phyloP scores from a whole-genome alignment of 805 yeast species.

The Saccharomycopsis selenospora region DNA sequence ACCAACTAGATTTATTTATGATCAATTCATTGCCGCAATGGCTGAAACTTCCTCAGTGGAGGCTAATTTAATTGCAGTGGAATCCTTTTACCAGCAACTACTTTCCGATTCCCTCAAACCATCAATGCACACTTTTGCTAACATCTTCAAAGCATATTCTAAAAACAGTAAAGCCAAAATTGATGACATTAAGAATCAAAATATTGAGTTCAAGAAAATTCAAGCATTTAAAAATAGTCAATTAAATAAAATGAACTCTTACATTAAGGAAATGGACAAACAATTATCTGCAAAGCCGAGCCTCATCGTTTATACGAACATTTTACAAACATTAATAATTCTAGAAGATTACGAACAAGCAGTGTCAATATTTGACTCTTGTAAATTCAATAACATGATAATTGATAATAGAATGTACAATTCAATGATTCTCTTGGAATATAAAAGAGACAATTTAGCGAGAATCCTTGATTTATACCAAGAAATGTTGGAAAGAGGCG shows the following conservation, averaged over 20 bases:
- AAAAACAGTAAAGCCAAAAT: conserved; percentile 28
- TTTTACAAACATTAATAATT: conserved; percentile 55
- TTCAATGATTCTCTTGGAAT: conserved; percentile 60
- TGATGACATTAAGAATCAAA: neutral
- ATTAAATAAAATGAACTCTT: conserved; percentile 33
- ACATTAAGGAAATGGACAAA: conserved; percentile 33
- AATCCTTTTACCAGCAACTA: conserved; percentile 28
- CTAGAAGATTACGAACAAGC: conserved; percentile 51
- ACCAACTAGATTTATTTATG: conserved; percentile 29
- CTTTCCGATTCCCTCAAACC: conserved; percentile 25
- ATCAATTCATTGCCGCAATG: conserved; percentile 33
- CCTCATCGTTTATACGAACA: conserved; percentile 43
- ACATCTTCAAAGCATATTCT: conserved; percentile 36
- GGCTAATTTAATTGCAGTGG: conserved; percentile 27
- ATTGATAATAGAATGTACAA: conserved; percentile 68
- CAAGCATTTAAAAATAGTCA: conserved; percentile 8
- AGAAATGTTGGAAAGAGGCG: conserved; percentile 45
- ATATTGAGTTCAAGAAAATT: conserved; percentile 6
- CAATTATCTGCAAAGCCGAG: conserved; percentile 36
- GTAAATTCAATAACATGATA: conserved; percentile 65
- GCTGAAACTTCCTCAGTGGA: conserved; percentile 24
- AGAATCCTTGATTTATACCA: conserved; percentile 68
- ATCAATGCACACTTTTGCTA: conserved; percentile 34
- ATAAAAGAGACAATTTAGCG: conserved; percentile 56
- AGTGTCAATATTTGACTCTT: conserved; percentile 65